These are phyloP conservation scores for Candida sakaeoensis DNA, from an alignment of 805 yeast species.

Conservation along the genomic window DNA sequence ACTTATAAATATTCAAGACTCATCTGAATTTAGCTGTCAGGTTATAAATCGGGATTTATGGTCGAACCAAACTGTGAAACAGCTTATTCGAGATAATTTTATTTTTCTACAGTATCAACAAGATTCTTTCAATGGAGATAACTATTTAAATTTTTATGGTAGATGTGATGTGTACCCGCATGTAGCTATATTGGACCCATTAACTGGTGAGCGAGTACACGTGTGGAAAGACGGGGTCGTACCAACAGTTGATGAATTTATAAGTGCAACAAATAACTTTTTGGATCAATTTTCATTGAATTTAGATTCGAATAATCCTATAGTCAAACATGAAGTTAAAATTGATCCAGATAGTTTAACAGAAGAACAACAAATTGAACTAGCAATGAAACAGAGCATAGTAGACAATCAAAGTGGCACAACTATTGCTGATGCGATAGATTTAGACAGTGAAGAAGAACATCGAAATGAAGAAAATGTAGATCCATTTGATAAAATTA, in stretches of 20 bases:
- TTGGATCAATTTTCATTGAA: slow-evolving; percentile 60
- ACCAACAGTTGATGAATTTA: slow-evolving; percentile 58
- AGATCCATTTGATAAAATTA: slow-evolving; percentile 48
- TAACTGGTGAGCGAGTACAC: slow-evolving; percentile 87
- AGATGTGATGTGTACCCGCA: slow-evolving; percentile 75
- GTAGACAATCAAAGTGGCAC: slow-evolving; percentile 23
- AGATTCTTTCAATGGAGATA: slow-evolving; percentile 71
- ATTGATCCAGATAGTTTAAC: slow-evolving; percentile 63
- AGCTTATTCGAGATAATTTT: slow-evolving; percentile 61
- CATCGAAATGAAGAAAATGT: slow-evolving; percentile 12
- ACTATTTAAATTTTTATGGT: slow-evolving; percentile 64
- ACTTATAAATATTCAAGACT: slow-evolving; percentile 82
- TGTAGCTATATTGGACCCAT: slow-evolving; percentile 87
- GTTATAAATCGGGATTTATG: slow-evolving; percentile 90
- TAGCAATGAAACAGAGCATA: slow-evolving; percentile 69
- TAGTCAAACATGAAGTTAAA: slow-evolving; percentile 54
- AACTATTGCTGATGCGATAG: slow-evolving; percentile 26
- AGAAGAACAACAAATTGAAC: slow-evolving; percentile 80
- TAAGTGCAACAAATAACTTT: slow-evolving; percentile 68
- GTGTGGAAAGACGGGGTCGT: slow-evolving; percentile 65
- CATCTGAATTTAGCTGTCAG: slow-evolving; percentile 82
- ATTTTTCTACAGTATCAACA: slow-evolving; percentile 81
- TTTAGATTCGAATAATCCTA: slow-evolving; percentile 62
- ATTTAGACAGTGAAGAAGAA: slow-evolving; percentile 17
- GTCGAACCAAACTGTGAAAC: slow-evolving; percentile 67